A percentile compares a stretch with the other conserved stretches of the same genome.
Evolutionary conservation across 805 yeast genomes (phyloP).

Genomic region (Martiniozyma abietophila): DNA sequence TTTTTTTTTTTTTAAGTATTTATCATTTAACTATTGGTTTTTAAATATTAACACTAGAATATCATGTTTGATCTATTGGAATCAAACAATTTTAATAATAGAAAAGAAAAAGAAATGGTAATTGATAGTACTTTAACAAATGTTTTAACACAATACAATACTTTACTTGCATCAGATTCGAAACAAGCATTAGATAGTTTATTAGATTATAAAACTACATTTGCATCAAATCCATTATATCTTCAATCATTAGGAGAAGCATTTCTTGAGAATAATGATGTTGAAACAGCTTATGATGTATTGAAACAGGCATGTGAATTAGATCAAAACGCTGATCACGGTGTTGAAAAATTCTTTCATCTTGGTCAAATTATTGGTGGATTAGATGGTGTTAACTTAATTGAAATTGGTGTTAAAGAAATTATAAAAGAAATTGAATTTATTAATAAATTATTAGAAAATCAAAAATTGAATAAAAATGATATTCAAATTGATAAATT

Average conservation of each 20-base stretch:
- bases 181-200: constrained; percentile 44
- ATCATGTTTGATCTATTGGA: too few relatives aligned
- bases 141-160: constrained; percentile 16
- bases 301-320: constrained; percentile 52
- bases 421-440: constrained; percentile 31
- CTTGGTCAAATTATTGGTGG: constrained; percentile 91
- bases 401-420: constrained; percentile 53
- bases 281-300: constrained; percentile 66
- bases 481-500: constrained; percentile 7
- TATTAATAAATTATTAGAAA: too few relatives aligned
- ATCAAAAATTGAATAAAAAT: constrained; percentile 3
- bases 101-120: too few relatives aligned
- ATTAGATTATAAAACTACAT: constrained; percentile 28
- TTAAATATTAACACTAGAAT: too few relatives aligned
- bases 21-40: background rate
- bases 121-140: constrained; percentile 5
- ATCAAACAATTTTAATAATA: too few relatives aligned
- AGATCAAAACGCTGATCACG: constrained; percentile 57
- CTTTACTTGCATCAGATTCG: constrained; percentile 35
- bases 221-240: constrained; percentile 33
- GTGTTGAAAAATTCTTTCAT: constrained; percentile 79
- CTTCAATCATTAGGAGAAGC: constrained; percentile 65
- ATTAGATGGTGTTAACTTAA: constrained; percentile 51
- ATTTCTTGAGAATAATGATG: constrained; percentile 67
- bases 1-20: too few relatives aligned